phyloP scores from a whole-genome alignment of 345 rosid genomes.

The Moricandia moricandioides region DNA sequence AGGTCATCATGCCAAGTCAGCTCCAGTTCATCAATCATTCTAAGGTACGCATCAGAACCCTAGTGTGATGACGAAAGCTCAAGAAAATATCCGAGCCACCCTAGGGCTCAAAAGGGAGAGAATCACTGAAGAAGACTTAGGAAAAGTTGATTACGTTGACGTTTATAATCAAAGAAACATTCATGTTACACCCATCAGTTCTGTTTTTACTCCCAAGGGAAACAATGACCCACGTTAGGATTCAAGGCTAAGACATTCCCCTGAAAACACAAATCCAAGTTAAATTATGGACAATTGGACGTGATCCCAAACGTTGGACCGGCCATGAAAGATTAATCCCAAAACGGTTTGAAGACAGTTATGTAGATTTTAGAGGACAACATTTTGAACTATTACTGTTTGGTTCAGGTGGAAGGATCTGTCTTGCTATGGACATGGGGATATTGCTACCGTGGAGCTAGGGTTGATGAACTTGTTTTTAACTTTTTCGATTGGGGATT shows the following conservation, averaged over 20 bases:
- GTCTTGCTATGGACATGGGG: constrained; percentile 38
- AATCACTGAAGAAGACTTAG: constrained; percentile 53
- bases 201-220: constrained; percentile 40
- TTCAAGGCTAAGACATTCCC: constrained; percentile 46
- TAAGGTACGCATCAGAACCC: no score
- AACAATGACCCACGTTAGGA: constrained; percentile 41
- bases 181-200: constrained; percentile 66
- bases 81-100: constrained; percentile 46
- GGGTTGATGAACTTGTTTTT: constrained; percentile 10
- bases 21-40: no score
- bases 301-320: constrained; percentile 47
- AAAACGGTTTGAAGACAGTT: no score
- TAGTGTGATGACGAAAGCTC: constrained; percentile 47
- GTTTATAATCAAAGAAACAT: constrained; percentile 53
- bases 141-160: constrained; percentile 57
- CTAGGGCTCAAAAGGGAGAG: constrained; percentile 41
- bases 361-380: no score
- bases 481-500: constrained; percentile 21
- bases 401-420: constrained; percentile 53
- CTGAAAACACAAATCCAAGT: constrained; percentile 39
- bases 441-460: not conserved
- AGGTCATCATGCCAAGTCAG: no score
- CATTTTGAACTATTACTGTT: no score
- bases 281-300: constrained; percentile 49
- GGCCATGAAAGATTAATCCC: no score